A percentile compares a stretch with the other conserved stretches of the same genome.
Conservation (phyloP, 2,329 filamentous ascomycete species). For the Arthrobotrys iridis region DNA sequence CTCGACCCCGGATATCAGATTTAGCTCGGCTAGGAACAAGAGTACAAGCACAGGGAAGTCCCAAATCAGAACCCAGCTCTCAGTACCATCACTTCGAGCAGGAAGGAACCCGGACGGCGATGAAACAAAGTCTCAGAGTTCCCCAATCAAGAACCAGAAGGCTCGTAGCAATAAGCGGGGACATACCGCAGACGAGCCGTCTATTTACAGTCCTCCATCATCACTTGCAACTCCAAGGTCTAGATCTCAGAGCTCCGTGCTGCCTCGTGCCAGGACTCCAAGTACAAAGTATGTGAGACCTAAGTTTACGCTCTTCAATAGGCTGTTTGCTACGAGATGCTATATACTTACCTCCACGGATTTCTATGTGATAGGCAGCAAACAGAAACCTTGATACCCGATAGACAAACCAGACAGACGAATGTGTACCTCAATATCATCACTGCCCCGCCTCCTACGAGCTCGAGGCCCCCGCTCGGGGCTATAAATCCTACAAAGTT, state of each 20-base stretch:
- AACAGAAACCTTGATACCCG: background rate
- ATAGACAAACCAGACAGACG: background rate
- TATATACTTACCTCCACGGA: background rate
- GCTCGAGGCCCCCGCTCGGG: background rate
- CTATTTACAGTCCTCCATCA: slow-evolving; percentile 14
- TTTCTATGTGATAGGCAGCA: background rate
- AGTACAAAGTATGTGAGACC: background rate
- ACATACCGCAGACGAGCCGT: background rate
- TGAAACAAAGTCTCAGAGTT: background rate
- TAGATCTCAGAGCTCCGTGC: background rate
- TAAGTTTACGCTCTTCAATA: background rate
- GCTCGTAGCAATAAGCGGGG: background rate
- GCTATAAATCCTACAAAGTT: background rate
- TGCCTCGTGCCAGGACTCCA: background rate
- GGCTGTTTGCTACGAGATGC: no score
- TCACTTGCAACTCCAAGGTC: slow-evolving; percentile 23
- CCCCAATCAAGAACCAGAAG: background rate
- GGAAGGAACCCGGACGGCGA: background rate
- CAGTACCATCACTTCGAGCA: background rate
- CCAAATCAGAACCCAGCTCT: background rate
- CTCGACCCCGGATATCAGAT: background rate
- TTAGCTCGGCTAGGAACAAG: no score
- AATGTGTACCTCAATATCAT: slow-evolving; percentile 33
- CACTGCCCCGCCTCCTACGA: background rate
- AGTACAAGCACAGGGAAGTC: background rate